These are phyloP conservation scores for Talaromyces atroroseus DNA, from an alignment of 2,329 filamentous ascomycete genomes.

Conservation along the genomic window DNA sequence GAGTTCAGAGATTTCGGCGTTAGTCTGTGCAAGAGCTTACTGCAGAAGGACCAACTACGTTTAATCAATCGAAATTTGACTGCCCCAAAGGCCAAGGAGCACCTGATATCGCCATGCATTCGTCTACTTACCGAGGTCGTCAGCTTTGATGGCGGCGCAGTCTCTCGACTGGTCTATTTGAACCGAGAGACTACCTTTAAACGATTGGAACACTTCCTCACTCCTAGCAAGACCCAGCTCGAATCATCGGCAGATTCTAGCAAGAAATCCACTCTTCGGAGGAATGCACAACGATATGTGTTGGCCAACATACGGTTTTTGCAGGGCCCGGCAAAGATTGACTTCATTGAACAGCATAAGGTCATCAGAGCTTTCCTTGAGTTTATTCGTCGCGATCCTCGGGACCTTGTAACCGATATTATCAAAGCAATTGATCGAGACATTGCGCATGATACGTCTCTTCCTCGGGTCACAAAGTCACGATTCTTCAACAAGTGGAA, in stretches of 20 bases:
- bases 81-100: conserved; percentile 75
- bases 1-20: conserved; percentile 71
- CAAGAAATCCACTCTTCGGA: conserved; percentile 71
- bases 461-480: conserved; percentile 69
- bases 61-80: conserved; percentile 73
- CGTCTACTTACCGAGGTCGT: conserved; percentile 81
- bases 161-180: conserved; percentile 72
- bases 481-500: conserved; percentile 69
- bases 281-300: conserved; percentile 76
- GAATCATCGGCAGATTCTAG: conserved; percentile 58
- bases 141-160: conserved; percentile 74
- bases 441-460: conserved; percentile 67
- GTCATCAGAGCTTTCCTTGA: conserved; percentile 67
- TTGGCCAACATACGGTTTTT: conserved; percentile 74
- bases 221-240: conserved; percentile 52
- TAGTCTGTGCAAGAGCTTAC: conserved; percentile 71
- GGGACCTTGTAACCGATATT: conserved; percentile 68
- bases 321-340: conserved; percentile 68
- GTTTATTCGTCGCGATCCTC: conserved; percentile 70
- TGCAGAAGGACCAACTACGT: conserved; percentile 76
- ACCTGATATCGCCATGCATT: conserved; percentile 81
- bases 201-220: conserved; percentile 73
- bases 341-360: conserved; percentile 71
- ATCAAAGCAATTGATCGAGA: conserved; percentile 64
- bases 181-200: conserved; percentile 74